A percentile compares a stretch with the other conserved stretches of the same genome.
phyloP scores from a whole-genome alignment of 495 filamentous ascomycete species.

The Penicillium macrosclerotiorum region DNA sequence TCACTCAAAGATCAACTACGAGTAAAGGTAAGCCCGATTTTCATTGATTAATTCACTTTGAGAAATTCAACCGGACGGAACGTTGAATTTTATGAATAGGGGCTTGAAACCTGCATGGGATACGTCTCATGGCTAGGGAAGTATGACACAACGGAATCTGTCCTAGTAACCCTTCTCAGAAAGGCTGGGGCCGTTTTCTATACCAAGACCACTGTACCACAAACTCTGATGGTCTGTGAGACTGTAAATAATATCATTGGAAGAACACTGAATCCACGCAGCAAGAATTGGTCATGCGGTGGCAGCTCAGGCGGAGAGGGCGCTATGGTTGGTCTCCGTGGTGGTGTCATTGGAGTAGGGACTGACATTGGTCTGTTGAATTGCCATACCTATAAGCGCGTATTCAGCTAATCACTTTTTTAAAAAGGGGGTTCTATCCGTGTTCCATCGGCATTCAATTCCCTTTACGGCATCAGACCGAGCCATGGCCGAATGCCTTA shows the following conservation, averaged over 20 bases:
- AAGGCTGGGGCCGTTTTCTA: slow-evolving; percentile 37
- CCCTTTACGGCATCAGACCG: slow-evolving; percentile 43
- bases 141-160: slow-evolving; percentile 7
- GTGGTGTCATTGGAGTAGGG: slow-evolving; percentile 35
- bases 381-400: no score
- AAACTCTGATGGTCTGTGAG: slow-evolving; percentile 33
- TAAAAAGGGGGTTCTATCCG: slow-evolving; percentile 45
- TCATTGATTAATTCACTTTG: neutral
- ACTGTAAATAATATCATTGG: slow-evolving; percentile 45
- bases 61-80: no score
- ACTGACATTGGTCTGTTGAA: slow-evolving; percentile 32
- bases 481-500: slow-evolving; percentile 45
- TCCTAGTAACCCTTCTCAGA: slow-evolving; percentile 12
- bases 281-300: slow-evolving; percentile 36
- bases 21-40: slow-evolving; percentile 31
- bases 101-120: slow-evolving; percentile 11
- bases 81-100: slow-evolving; percentile 23
- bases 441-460: slow-evolving; percentile 49
- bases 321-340: slow-evolving; percentile 35
- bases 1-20: slow-evolving; percentile 65
- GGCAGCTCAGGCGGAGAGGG: slow-evolving; percentile 44
- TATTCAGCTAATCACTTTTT: no score
- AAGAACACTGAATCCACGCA: slow-evolving; percentile 36
- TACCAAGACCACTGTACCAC: slow-evolving; percentile 43
- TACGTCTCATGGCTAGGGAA: slow-evolving; percentile 14